Evolutionary conservation across 305 asterid species (phyloP).

Genomic region (Ajuga reptans): DNA sequence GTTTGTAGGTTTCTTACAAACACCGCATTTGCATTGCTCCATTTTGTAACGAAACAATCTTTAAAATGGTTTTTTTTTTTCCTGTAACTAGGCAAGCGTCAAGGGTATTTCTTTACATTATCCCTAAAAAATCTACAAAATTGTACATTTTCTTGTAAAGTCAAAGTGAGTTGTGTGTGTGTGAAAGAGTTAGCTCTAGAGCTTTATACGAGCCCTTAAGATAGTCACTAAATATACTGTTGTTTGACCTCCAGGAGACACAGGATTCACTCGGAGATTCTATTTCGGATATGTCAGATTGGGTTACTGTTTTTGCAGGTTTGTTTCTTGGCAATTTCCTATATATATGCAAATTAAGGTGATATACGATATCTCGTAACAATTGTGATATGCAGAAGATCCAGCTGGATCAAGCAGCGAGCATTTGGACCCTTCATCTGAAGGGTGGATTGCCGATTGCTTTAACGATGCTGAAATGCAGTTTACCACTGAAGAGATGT

Average conservation of each 20-base stretch:
- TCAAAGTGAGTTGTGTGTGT: not conserved
- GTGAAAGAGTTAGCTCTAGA: not conserved
- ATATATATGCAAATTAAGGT: not conserved
- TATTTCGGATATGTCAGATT: constrained; percentile 55
- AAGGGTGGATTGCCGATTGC: constrained; percentile 78
- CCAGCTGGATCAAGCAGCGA: constrained; percentile 41
- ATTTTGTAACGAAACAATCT: too few species aligned
- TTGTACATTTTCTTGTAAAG: not conserved
- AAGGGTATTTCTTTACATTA: not conserved
- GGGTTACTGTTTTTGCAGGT: constrained; percentile 86
- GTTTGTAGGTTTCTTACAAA: too few species aligned
- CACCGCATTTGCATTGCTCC: too few species aligned
- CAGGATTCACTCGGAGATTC: constrained; percentile 41
- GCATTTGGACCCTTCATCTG: constrained; percentile 60
- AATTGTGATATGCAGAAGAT: constrained; percentile 26
- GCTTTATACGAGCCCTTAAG: not conserved
- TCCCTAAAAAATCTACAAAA: not conserved
- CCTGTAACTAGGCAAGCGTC: too few species aligned
- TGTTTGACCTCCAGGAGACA: constrained; percentile 44
- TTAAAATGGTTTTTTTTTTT: too few species aligned
- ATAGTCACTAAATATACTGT: constrained; percentile 1
- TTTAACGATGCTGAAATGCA: constrained; percentile 55
- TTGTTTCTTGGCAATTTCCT: constrained; percentile 1
- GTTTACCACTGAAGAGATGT: constrained; percentile 45
- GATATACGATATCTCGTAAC: not conserved